Evolutionary conservation across 768 basidiomycete genomes (phyloP).

Genomic region (Russula foetens): DNA sequence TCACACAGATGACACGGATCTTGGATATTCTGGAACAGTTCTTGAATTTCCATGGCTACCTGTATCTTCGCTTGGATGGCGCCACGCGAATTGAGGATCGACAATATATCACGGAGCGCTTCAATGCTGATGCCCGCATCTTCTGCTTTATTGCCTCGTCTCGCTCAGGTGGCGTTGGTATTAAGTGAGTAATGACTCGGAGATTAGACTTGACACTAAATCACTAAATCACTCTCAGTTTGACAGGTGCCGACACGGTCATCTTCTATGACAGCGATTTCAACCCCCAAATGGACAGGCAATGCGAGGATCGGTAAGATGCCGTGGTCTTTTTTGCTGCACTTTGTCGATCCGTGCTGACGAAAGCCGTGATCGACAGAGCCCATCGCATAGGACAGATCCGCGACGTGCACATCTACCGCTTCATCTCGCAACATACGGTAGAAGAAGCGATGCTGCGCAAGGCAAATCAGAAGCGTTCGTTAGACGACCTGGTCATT

Average conservation of each 20-base stretch:
- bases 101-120: constrained; percentile 83
- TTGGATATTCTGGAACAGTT: constrained; percentile 93
- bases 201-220: neutral
- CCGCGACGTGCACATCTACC: constrained; percentile 92
- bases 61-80: constrained; percentile 91
- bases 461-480: constrained; percentile 97
- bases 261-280: constrained; percentile 97
- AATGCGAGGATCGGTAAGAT: constrained; percentile 83
- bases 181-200: constrained; percentile 56
- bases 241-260: constrained; percentile 89
- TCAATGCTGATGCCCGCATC: constrained; percentile 67
- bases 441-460: constrained; percentile 95
- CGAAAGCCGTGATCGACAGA: constrained; percentile 34
- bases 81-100: constrained; percentile 94
- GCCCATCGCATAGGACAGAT: constrained; percentile 99
- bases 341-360: constrained; percentile 9
- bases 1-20: constrained; percentile 95
- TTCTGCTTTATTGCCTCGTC: constrained; percentile 89
- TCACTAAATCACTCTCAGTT: constrained; percentile 33
- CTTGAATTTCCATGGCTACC: constrained; percentile 85
- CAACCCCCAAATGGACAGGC: constrained; percentile 95
- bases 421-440: constrained; percentile 82
- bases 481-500: constrained; percentile 84
- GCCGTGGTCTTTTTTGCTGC: neutral
- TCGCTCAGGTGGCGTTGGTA: constrained; percentile 79